Percentiles rank a stretch among this genome's conserved stretches.
These are phyloP conservation scores for Coemansia sp. DNA, from an alignment of 192 early-diverging fungal species.

Conservation along the genomic window DNA sequence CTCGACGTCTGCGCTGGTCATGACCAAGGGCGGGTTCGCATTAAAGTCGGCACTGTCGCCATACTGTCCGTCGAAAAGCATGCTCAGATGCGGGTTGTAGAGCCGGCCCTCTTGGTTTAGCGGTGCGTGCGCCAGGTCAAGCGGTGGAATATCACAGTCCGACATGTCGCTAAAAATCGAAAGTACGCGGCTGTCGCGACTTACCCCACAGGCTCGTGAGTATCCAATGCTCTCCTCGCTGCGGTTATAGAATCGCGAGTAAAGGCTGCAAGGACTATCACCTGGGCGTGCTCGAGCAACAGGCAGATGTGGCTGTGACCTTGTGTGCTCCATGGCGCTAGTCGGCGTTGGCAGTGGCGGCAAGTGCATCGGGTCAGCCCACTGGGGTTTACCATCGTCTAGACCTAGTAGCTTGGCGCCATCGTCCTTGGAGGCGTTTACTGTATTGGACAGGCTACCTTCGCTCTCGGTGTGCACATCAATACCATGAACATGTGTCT, in stretches of 20 bases:
- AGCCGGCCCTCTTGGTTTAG: conserved; percentile 2
- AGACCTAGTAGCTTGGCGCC: not conserved
- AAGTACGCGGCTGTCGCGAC: conserved; percentile 16
- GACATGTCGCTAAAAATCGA: conserved; percentile 39
- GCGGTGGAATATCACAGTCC: conserved; percentile 23
- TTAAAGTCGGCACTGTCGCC: not conserved
- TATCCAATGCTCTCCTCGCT: conserved; percentile 20
- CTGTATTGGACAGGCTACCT: not conserved
- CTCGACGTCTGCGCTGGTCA: conserved; percentile 1
- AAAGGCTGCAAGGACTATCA: conserved; percentile 8
- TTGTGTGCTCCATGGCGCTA: not conserved
- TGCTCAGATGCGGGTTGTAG: conserved; percentile 15
- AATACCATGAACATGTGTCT: not conserved
- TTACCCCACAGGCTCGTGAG: conserved; percentile 11
- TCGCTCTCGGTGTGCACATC: not conserved
- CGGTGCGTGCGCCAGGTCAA: conserved; percentile 13
- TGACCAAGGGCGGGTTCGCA: not conserved
- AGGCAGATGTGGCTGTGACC: not conserved
- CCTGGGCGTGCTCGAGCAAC: not conserved
- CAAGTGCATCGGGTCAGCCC: not conserved
- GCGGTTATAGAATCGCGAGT: not conserved
- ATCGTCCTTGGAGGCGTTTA: conserved; percentile 4
- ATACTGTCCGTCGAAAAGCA: conserved; percentile 38
- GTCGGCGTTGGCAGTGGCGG: not conserved
- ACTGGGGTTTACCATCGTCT: not conserved